These are phyloP conservation scores for Aspergillus spinulosporus DNA, from an alignment of 2,329 filamentous ascomycete species.

Conservation along the genomic window DNA sequence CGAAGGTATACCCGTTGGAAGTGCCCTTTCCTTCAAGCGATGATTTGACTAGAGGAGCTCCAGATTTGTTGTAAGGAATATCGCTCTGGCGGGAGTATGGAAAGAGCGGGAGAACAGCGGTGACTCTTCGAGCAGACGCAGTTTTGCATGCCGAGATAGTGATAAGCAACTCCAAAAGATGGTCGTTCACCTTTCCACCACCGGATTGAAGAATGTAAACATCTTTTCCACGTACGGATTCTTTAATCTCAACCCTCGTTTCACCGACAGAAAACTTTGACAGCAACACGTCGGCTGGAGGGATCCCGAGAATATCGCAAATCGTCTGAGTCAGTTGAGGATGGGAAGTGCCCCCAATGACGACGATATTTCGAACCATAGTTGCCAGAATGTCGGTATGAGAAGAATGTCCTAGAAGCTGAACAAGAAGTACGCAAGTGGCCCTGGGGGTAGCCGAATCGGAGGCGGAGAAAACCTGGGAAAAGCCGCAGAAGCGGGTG, in stretches of 20 bases:
- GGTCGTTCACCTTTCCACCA: constrained; percentile 90
- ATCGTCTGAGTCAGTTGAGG: constrained; percentile 82
- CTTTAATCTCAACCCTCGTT: constrained; percentile 90
- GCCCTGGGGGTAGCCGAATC: constrained; percentile 18
- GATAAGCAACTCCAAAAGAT: constrained; percentile 94
- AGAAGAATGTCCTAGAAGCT: constrained; percentile 17
- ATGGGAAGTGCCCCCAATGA: constrained; percentile 91
- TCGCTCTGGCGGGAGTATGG: constrained; percentile 96
- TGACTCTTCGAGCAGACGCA: constrained; percentile 88
- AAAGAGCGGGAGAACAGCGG: constrained; percentile 90
- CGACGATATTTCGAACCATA: constrained; percentile 94
- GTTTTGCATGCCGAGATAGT: constrained; percentile 98
- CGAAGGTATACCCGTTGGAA: constrained; percentile 73
- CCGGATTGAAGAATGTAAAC: constrained; percentile 98
- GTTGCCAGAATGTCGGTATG: constrained; percentile 21
- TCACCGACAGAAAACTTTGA: constrained; percentile 94
- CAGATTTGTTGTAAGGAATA: constrained; percentile 92
- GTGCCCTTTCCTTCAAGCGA: constrained; percentile 42
- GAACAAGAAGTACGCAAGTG: constrained; percentile 18
- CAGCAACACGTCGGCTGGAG: constrained; percentile 79
- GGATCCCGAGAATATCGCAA: constrained; percentile 83
- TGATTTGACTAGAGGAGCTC: constrained; percentile 78
- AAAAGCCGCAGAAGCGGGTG: constrained; percentile 30
- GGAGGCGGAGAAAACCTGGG: constrained; percentile 28
- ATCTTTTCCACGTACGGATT: constrained; percentile 96